Evolutionary conservation across 1,139 yeast genomes (phyloP).

Genomic region (Arxiozyma telluris): DNA sequence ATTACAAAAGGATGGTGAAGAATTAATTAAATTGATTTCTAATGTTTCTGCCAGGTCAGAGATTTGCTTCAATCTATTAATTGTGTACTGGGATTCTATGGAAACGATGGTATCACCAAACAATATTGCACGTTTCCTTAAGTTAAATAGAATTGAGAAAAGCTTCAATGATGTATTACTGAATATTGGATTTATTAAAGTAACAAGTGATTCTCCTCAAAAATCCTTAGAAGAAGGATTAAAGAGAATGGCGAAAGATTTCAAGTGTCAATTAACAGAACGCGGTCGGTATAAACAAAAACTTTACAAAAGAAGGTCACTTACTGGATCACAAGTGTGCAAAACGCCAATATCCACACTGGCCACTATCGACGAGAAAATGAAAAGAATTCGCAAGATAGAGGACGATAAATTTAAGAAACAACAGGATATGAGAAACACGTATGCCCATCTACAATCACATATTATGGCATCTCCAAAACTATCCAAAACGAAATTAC

Average conservation of each 20-base stretch:
- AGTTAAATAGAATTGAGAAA: conserved; percentile 21
- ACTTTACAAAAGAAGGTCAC: conserved; percentile 12
- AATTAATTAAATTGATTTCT: conserved; percentile 29
- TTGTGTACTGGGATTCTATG: conserved; percentile 34
- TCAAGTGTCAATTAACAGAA: conserved; percentile 22
- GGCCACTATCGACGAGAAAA: conserved; percentile 21
- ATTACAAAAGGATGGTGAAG: conserved; percentile 29
- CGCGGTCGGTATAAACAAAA: conserved; percentile 20
- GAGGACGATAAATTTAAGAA: conserved; percentile 16
- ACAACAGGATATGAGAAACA: conserved; percentile 17
- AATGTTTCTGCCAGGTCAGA: conserved; percentile 31
- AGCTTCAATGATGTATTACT: conserved; percentile 21
- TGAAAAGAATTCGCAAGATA: conserved; percentile 22
- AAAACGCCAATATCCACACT: background rate
- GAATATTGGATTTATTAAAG: conserved; percentile 22
- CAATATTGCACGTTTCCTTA: conserved; percentile 19
- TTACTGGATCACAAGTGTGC: conserved; percentile 9
- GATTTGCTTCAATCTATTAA: conserved; percentile 28
- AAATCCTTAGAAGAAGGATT: conserved; percentile 20
- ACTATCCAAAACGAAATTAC: conserved; percentile 21
- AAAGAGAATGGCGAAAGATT: conserved; percentile 16
- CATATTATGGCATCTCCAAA: conserved; percentile 29
- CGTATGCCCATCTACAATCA: conserved; percentile 25
- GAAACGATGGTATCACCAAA: conserved; percentile 20
- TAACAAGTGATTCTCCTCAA: conserved; percentile 22